Conservation (phyloP, 176 grass and related monocot genomes). For the Cenchrus fungigraminus region DNA sequence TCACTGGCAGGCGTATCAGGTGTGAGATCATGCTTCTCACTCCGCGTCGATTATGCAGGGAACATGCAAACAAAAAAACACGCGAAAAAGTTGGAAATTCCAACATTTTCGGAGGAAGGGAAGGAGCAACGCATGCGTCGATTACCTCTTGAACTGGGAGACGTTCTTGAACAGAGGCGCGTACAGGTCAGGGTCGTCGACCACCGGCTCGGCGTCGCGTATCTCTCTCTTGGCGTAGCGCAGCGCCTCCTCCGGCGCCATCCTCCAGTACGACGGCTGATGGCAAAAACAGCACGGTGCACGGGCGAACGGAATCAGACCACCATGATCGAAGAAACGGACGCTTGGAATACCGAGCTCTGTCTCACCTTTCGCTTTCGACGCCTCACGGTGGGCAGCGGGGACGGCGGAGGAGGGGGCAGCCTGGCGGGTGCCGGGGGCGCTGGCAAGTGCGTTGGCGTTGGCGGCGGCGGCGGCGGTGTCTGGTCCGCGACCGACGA, state of each 20-base stretch:
- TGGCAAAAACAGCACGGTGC: too few relatives aligned
- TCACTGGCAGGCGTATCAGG: not conserved
- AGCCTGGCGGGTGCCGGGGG: not conserved
- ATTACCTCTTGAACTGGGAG: slow-evolving; percentile 80
- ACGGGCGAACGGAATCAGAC: not conserved
- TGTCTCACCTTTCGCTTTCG: slow-evolving; percentile 50
- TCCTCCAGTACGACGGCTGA: slow-evolving; percentile 81
- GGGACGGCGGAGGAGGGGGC: not conserved
- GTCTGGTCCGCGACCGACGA: not conserved
- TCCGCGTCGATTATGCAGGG: not conserved
- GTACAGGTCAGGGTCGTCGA: slow-evolving; percentile 66
- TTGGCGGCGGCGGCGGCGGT: not conserved
- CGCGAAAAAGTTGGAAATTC: not conserved
- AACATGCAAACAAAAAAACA: slow-evolving; percentile 17
- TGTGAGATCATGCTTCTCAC: not conserved
- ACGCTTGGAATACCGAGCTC: not conserved
- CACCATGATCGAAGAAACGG: not conserved
- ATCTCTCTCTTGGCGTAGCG: slow-evolving; percentile 76
- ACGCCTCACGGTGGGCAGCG: slow-evolving; percentile 14
- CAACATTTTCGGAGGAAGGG: not conserved
- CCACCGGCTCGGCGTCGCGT: slow-evolving; percentile 41
- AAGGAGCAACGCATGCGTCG: not conserved
- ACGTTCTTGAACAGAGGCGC: slow-evolving; percentile 83
- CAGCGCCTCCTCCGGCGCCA: slow-evolving; percentile 72
- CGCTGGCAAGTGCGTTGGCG: not conserved